Evolutionary conservation across 345 rosid species (phyloP), one percentile per base, ranked within the genome.

Genomic region (Eucalyptus coolabah): DNA sequence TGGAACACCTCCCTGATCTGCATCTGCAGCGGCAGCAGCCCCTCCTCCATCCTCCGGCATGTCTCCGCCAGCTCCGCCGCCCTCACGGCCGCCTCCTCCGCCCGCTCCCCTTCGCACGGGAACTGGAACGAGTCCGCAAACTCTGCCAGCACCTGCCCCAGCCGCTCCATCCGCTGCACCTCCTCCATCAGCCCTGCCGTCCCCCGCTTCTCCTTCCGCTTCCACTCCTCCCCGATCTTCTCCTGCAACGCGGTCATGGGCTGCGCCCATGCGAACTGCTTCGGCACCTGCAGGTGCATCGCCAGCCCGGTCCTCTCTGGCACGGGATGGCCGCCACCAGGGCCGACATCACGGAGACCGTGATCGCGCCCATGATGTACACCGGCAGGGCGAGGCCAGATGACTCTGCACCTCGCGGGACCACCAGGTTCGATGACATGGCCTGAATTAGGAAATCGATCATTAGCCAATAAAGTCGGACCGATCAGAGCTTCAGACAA

Each of bases 151-250:
- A 91, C 91, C 80, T 93, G 97, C 19, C 93, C 97, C 89, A 95
- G 87, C 89, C 93, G 96, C 95, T 98, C 99, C 97, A 97, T 91
- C 94, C 91, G 94, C 92, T 94, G 96, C 96, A 96, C 93, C 92
- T 97, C 99, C 49, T 95, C 99, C 63, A 95, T 92, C 92, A 98
- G 89, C 12, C 99, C 99, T 0, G 95, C 94, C 1, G 96, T 92
- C 54, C 98, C 99, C 89, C 95, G 96, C 94, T 98, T 98, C 94
- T 98, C 99, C 91, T 97, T 97, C 96, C 91, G 96, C 95, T 97
- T 98, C 99, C 98, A 98, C 87, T 98, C 99, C 56, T 97, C 99
- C 19, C 95, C 96, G 18, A 98, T 97, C 93, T 94, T 98, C 90
- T 98, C 99, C 53, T 95, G 97, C 19, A 98, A 89, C 44, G 91